phyloP scores from a whole-genome alignment of 805 yeast genomes.

The Cyberlindnera euphorbiiphila region DNA sequence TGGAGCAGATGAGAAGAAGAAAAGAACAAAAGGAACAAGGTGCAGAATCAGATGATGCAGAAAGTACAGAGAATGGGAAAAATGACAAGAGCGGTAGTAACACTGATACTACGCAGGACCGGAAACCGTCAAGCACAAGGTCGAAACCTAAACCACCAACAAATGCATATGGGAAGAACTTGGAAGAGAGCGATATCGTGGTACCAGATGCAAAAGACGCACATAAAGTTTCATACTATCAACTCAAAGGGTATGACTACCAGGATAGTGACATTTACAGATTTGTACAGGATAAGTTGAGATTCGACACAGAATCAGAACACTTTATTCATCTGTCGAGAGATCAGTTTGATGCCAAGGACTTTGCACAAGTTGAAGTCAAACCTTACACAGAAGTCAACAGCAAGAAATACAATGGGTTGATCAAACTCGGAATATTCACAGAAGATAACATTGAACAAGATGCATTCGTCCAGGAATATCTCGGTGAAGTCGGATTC shows the following conservation, averaged over 20 bases:
- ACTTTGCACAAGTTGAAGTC: slow-evolving; percentile 40
- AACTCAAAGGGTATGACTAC: slow-evolving; percentile 36
- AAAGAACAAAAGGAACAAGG: slow-evolving; percentile 12
- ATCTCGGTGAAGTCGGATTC: slow-evolving; percentile 68
- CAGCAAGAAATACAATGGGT: slow-evolving; percentile 55
- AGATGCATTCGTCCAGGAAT: slow-evolving; percentile 53
- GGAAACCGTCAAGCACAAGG: slow-evolving; percentile 8
- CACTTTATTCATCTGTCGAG: slow-evolving; percentile 21
- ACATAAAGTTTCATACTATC: slow-evolving; percentile 31
- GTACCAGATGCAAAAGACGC: slow-evolving; percentile 35
- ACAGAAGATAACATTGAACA: slow-evolving; percentile 36
- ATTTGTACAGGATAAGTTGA: slow-evolving; percentile 40
- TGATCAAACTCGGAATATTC: slow-evolving; percentile 64
- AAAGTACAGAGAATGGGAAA: slow-evolving; percentile 5
- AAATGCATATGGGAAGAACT: slow-evolving; percentile 28
- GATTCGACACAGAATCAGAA: slow-evolving; percentile 4
- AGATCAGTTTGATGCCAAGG: slow-evolving; percentile 24
- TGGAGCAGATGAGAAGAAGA: slow-evolving; percentile 17
- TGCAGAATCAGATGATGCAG: slow-evolving; percentile 5
- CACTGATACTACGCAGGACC: slow-evolving; percentile 19
- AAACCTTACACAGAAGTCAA: slow-evolving; percentile 56
- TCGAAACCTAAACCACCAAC: slow-evolving; percentile 23
- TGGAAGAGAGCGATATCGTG: slow-evolving; percentile 33
- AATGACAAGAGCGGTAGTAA: slow-evolving; percentile 7
- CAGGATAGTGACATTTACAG: slow-evolving; percentile 39